These are phyloP conservation scores for Maudiozyma bulderi DNA, from an alignment of 805 yeast genomes.

Conservation along the genomic window DNA sequence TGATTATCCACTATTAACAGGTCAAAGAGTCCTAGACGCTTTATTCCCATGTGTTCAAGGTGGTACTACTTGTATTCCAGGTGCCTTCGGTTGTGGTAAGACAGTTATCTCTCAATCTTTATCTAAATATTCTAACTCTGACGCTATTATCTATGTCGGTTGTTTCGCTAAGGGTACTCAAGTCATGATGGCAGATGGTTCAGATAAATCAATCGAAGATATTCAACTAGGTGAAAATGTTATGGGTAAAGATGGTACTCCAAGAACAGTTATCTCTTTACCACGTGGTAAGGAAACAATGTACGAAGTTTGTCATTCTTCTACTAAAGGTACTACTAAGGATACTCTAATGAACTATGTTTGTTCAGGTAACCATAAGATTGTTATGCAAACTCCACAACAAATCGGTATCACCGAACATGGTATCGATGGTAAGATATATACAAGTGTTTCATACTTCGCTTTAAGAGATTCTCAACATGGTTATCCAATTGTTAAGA, in stretches of 20 bases:
- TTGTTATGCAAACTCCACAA: conserved; percentile 30
- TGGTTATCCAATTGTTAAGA: conserved; percentile 5
- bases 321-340: conserved; percentile 5
- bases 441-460: conserved; percentile 22
- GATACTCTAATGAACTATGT: conserved; percentile 5
- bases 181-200: conserved; percentile 39
- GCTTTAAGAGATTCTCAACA: conserved; percentile 6
- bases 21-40: conserved; percentile 97
- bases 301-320: conserved; percentile 30
- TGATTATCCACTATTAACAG: conserved; percentile 90
- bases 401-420: conserved; percentile 4
- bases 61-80: conserved; percentile 99
- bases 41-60: conserved; percentile 99
- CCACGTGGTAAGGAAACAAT: conserved; percentile 38
- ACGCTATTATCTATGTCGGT: conserved; percentile 91
- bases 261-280: conserved; percentile 34
- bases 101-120: conserved; percentile 96
- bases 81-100: conserved; percentile 99
- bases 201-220: conserved; percentile 28
- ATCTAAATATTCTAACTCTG: conserved; percentile 96
- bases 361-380: conserved; percentile 33
- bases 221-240: conserved; percentile 34
- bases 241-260: conserved; percentile 37
- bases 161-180: conserved; percentile 35
- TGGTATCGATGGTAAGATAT: conserved; percentile 4